Base-by-base conservation (phyloP, 169 alveolate species). In the Cryptosporidium meleagridis region DNA sequence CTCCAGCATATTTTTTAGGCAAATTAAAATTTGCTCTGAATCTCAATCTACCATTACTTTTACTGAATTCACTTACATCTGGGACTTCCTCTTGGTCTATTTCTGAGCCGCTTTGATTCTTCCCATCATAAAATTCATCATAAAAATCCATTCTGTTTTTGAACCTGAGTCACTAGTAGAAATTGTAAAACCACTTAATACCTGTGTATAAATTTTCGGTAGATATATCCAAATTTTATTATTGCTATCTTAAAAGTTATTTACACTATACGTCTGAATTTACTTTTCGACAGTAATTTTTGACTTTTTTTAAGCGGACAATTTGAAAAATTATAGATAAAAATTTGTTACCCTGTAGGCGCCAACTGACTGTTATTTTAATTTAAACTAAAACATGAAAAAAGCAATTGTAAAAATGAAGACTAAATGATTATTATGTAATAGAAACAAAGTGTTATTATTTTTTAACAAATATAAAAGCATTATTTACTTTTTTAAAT, bases 71-170 rank as follows among this genome's bases (percentile, higher is more conserved):
- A 16, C 59, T 18, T 14, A 73, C 31, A 26, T 73, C 86, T 21
- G 68, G 59, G 10, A 29, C 58, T 59, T 73, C 86, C 23, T 44
- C 52, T 41, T 31, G 39, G 6, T 53, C 86, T 55, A 41, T 52
- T 12, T 55, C 69, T 18, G 70, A 31, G 69, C 45, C 69, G 33
- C 59, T 53, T 26, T 73, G 62, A 21, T 18, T n/a, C 70, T 51
- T 73, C n/a, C 71, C 59, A 55, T 73, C 86, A 37, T 73, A 73
- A 73, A 37, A 55, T 33, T 73, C 86, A 21, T 73, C 86, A 33
- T 55, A 73, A 59, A 12, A 73, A 37, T 73, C 86, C 86, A 73
- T 73, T 55, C 26, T 37, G 55, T 16, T 48, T 45, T 12, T 3
- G 7, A 48, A 48, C 21, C 55, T 48, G 21, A 48, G 14, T 48